A percentile compares a stretch with the other conserved stretches of the same genome.
Conservation (phyloP, 306 rosid genomes). For the Abrus precatorius region DNA sequence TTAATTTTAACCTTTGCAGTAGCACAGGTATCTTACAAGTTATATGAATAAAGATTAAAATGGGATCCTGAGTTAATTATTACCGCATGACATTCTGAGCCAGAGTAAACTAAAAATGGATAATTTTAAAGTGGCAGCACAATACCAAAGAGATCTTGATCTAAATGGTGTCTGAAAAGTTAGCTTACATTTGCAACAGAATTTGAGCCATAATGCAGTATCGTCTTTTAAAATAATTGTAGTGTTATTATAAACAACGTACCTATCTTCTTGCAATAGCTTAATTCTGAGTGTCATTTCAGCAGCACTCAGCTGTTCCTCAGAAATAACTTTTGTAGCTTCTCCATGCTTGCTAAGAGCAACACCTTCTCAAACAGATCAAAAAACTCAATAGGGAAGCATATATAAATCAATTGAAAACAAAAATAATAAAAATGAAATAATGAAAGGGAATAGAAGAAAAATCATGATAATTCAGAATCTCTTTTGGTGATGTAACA, state of each 20-base stretch:
- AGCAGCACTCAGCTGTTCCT: constrained; percentile 77
- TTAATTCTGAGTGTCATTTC: constrained; percentile 87
- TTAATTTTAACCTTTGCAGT: too few species aligned
- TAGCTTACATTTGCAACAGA: constrained; percentile 1
- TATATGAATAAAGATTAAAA: background rate
- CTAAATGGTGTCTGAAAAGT: background rate
- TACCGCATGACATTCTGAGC: constrained; percentile 29
- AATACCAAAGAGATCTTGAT: constrained; percentile 28
- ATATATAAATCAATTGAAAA: constrained; percentile 37
- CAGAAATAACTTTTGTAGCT: constrained; percentile 58
- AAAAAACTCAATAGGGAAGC: constrained; percentile 36
- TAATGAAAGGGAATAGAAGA: constrained; percentile 2
- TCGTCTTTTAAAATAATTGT: constrained; percentile 2
- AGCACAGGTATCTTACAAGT: too few species aligned
- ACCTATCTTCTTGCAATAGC: constrained; percentile 90
- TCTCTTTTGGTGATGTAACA: background rate
- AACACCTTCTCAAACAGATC: constrained; percentile 64
- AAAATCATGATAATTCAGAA: background rate
- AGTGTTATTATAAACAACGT: constrained; percentile 37
- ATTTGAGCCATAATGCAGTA: constrained; percentile 11
- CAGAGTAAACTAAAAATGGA: constrained; percentile 35
- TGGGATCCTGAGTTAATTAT: constrained; percentile 30
- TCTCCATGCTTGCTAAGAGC: constrained; percentile 73
- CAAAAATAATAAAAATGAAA: constrained; percentile 15
- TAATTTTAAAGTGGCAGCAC: constrained; percentile 26